Base-by-base conservation (phyloP, 164 flowering plant genomes). In the Annona squamosa region DNA sequence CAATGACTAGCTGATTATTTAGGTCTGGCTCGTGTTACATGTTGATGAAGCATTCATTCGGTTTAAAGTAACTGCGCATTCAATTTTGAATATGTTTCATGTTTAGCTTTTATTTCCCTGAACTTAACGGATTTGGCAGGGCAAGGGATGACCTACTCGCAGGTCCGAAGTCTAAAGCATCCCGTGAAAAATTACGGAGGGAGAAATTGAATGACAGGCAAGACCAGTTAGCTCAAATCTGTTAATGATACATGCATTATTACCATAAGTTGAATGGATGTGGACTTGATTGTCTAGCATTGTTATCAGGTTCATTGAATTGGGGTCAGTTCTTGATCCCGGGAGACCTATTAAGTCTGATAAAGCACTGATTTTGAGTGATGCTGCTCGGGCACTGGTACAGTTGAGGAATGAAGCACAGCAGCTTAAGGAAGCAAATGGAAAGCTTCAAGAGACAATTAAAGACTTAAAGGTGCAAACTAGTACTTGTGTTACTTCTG, bases 321-420 rank as follows among this genome's bases (percentile, higher is more conserved):
- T 90, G 85, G 77, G 87, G 73, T 86, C 87, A 66, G 72, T 90
- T 70, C 83, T 90, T 43, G 91, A 90, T 61, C 91, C 88, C 69
- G 93, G 90, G 73, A 86, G 89, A 76, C 84, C 87, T 59, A 85
- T 89, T 5, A 89, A 87, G 79, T 69, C 73, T 43, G 96, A 90
- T 76, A 90, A 90, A 81, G 77, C 89, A 72, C 81, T 77, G 72
- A 81, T 90, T 56, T 77, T 90, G 73, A 74, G 70, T 68, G 91
- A 90, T 81, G 90, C 91, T 65, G 79, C 83, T 63, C 84, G 87
- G n/a, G 73, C 81, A 81, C 78, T 90, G 80, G 81, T 75, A 76
- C 89, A 87, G 72, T 75, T 89, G 70, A 75, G 89, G 44, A 81
- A 65, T 65, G 91, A 90, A 79, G 84, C 87, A 3, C 84, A 83